These are phyloP conservation scores for Leonotis leonurus DNA, from an alignment of 257 asterid genomes.

Conservation along the genomic window DNA sequence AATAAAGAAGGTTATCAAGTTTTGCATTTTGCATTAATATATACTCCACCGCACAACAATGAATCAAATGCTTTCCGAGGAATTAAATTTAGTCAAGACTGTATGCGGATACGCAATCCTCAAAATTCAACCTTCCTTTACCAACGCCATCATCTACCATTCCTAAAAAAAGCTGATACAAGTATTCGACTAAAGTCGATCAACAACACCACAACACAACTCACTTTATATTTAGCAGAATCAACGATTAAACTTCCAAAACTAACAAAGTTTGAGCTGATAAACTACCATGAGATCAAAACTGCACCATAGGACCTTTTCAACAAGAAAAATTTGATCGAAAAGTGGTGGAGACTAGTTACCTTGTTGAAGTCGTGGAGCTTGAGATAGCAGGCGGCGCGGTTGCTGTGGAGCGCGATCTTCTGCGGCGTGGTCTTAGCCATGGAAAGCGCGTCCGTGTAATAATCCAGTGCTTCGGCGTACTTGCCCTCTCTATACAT, in stretches of 20 bases:
- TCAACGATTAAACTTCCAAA: neutral
- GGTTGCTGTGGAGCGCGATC: conserved; percentile 97
- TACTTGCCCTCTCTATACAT: conserved; percentile 87
- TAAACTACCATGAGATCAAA: neutral
- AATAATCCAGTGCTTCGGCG: conserved; percentile 65
- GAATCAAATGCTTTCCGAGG: neutral
- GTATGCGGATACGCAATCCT: neutral
- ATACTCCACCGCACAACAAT: neutral
- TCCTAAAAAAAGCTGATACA: neutral
- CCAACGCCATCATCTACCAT: neutral
- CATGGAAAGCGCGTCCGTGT: conserved; percentile 82
- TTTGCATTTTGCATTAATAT: neutral
- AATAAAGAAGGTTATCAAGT: neutral
- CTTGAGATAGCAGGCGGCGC: conserved; percentile 92
- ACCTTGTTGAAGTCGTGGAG: conserved; percentile 88
- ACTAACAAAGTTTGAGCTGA: neutral
- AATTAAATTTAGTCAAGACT: neutral
- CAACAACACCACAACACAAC: neutral
- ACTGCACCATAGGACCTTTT: neutral
- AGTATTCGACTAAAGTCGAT: neutral
- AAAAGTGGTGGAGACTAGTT: conserved; percentile 12
- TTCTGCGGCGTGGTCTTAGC: conserved; percentile 79
- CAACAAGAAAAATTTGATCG: neutral
- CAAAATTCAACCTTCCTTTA: neutral
- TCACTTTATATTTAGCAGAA: neutral